Base-by-base conservation (phyloP, 208 protist genomes). In the Leishmania aethiopica region DNA sequence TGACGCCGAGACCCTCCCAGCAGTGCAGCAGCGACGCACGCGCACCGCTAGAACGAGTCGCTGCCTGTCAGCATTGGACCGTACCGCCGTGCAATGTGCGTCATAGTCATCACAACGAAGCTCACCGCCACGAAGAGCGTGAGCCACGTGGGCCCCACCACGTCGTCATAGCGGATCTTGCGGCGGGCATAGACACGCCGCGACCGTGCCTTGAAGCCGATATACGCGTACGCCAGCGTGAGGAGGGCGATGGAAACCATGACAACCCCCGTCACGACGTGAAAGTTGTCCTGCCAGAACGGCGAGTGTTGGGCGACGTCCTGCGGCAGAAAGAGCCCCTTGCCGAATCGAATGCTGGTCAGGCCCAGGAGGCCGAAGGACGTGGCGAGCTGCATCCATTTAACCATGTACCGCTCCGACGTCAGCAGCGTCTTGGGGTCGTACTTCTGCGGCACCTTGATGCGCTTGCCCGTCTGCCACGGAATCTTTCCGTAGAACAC, bases 371-470 rank as follows among this genome's bases (percentile, higher is more conserved):
- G 79, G 5, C 94, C 94, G 62, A 96, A 79, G 80, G 89, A 88
- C 11, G 92, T 92, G 17, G 91, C 90, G 37, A 95, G 88, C 77
- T 91, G 79, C 77, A 89, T 77, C 93, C 94, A 97, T 88, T 97
- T 96, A 55, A 93, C 92, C 93, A 97, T 96, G 86, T 96, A 96
- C 3, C 94, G 90, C 91, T 97, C 92, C n/a, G 93, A 93, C 51
- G 94, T 95, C 59, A 97, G 86, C 47, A 97, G 80, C 47, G 94
- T 97, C 82, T 97, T 97, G 51, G 94, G 94, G 82, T 97, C 94
- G 84, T 97, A 97, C 85, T 97, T 97, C 85, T 97, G 94, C 42
- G 94, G 94, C 47, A 97, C 94, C 51, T 89, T 88, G 84, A 97
- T 95, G 70, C 94, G 92, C 81, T 97, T 97, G 4, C 93, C 94